Base-by-base conservation (phyloP, 805 yeast genomes). In the Scheffersomyces spartinae region DNA sequence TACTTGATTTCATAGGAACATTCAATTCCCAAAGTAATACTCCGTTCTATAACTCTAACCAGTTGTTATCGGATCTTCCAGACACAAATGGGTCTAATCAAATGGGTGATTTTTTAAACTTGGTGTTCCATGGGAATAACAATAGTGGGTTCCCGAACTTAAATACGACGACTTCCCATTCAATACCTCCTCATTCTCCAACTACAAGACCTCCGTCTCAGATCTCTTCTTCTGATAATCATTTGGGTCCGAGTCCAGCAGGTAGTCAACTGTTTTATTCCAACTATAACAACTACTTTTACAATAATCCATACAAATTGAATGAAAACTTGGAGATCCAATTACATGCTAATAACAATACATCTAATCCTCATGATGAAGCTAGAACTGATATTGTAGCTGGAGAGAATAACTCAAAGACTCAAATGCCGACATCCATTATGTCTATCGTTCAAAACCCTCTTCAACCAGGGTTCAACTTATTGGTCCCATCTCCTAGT, bases 1-100 rank as follows among this genome's bases (percentile, higher is more conserved):
- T 71, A 32, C 49, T 72, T 12, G 80, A 74, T 26, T 56, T 71
- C 39, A 59, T 70, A 52, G 45, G 40, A n/a, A n/a, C n/a, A n/a
- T n/a, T n/a, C n/a, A 15, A 7, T 15, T 26, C 26, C 5, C 21
- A 17, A n/a, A n/a, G n/a, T n/a, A n/a, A n/a, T n/a, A n/a, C n/a
- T n/a, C n/a, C n/a, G n/a, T n/a, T n/a, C n/a, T n/a, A n/a, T n/a
- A n/a, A n/a, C n/a, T n/a, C n/a, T n/a, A n/a, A n/a, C n/a, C n/a
- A n/a, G n/a, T n/a, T n/a, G n/a, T n/a, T n/a, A n/a, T n/a, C n/a
- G n/a, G n/a, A n/a, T n/a, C n/a, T n/a, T n/a, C n/a, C n/a, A n/a
- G n/a, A n/a, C n/a, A n/a, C n/a, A n/a, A n/a, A n/a, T n/a, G n/a
- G n/a, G n/a, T n/a, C n/a, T n/a, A n/a, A n/a, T n/a, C n/a, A n/a